Evolutionary conservation across 305 asterid species (phyloP).

Genomic region (Fraxinus sp.): DNA sequence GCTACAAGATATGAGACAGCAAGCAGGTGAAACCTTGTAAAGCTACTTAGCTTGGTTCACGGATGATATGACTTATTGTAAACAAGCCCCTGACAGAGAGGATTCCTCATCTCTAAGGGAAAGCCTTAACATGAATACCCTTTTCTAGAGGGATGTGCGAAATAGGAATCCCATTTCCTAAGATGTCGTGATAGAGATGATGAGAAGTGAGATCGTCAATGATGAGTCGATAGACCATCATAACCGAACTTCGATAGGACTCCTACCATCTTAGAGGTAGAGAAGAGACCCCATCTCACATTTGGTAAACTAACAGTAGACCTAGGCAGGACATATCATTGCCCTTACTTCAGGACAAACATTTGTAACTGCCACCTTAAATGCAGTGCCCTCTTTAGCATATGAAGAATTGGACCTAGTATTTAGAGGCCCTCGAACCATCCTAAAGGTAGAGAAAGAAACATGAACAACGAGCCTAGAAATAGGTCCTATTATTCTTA

Average conservation of each 20-base stretch:
- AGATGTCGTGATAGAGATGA: not conserved
- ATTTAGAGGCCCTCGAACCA: not conserved
- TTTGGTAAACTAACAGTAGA: not conserved
- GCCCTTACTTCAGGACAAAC: not conserved
- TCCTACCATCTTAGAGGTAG: too few relatives aligned
- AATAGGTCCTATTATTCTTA: not conserved
- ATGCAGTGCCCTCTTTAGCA: not conserved
- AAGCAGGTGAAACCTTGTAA: not conserved
- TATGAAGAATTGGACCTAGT: not conserved
- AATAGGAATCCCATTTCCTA: not conserved
- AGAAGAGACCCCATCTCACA: not conserved
- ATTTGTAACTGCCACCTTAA: not conserved
- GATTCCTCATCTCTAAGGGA: not conserved
- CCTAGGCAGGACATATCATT: too few relatives aligned
- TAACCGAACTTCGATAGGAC: too few relatives aligned
- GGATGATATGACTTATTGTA: not conserved
- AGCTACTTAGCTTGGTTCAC: not conserved
- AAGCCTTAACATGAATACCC: not conserved
- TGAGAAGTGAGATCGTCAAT: not conserved
- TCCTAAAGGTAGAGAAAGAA: not conserved
- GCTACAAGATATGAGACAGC: not conserved
- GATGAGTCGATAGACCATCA: too few relatives aligned
- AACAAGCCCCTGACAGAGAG: not conserved
- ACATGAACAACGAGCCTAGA: not conserved
- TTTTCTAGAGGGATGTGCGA: too few relatives aligned